Evolutionary conservation across 2,329 filamentous ascomycete genomes (phyloP).

Genomic region (Malbranchea zuffiana): DNA sequence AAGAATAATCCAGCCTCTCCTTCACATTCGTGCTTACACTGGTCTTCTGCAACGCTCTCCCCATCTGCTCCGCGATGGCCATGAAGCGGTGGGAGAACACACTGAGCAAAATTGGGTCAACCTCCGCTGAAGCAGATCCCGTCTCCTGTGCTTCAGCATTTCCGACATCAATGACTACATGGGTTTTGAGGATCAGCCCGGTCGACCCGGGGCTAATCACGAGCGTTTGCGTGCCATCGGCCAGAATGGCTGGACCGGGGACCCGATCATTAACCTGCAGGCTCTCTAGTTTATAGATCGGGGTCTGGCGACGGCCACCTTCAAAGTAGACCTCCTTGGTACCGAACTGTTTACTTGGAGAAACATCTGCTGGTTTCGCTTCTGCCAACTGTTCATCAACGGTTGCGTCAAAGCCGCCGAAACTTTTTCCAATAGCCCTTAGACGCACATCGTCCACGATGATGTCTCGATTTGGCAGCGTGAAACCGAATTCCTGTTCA

Average conservation of each 20-base stretch:
- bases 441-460: conserved; percentile 85
- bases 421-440: conserved; percentile 80
- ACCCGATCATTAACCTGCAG: conserved; percentile 62
- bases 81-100: conserved; percentile 77
- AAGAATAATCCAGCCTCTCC: conserved; percentile 66
- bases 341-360: conserved; percentile 54
- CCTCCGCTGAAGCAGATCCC: conserved; percentile 41
- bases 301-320: conserved; percentile 63
- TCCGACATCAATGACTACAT: conserved; percentile 70
- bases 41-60: conserved; percentile 65
- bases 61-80: conserved; percentile 80
- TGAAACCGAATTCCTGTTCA: conserved; percentile 88
- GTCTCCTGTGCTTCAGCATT: conserved; percentile 41
- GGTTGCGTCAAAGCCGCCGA: conserved; percentile 65
- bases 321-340: conserved; percentile 71
- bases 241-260: conserved; percentile 71
- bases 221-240: conserved; percentile 63
- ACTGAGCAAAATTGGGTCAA: conserved; percentile 65
- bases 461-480: conserved; percentile 70
- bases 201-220: conserved; percentile 64
- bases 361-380: conserved; percentile 49
- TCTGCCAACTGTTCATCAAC: conserved; percentile 73
- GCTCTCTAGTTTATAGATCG: conserved; percentile 71
- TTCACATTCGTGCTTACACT: conserved; percentile 72
- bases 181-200: conserved; percentile 66